A percentile compares a stretch with the other conserved stretches of the same genome.
These are phyloP conservation scores for Yueomyces sp. DNA, from an alignment of 805 yeast species.

Conservation along the genomic window DNA sequence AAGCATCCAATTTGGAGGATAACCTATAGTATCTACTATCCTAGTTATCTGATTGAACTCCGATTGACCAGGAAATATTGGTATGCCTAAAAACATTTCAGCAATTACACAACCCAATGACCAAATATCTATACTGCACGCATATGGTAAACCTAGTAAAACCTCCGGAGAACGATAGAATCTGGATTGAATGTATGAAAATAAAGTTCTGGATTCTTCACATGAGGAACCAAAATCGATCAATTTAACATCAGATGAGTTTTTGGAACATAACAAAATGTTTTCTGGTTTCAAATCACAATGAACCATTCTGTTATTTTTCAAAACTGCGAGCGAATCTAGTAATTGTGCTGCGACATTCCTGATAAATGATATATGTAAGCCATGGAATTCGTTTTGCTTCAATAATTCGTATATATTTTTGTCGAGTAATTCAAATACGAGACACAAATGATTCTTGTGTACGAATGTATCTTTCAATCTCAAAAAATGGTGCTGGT, in stretches of 20 bases:
- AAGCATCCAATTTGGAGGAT: conserved; percentile 91
- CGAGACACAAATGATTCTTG: conserved; percentile 83
- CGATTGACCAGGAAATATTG: conserved; percentile 87
- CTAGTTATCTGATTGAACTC: conserved; percentile 83
- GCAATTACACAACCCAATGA: conserved; percentile 87
- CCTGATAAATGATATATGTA: conserved; percentile 66
- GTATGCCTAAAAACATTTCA: conserved; percentile 81
- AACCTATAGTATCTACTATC: conserved; percentile 67
- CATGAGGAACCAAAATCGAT: conserved; percentile 96
- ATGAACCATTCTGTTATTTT: conserved; percentile 75
- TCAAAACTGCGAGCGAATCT: conserved; percentile 67
- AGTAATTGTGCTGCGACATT: conserved; percentile 67
- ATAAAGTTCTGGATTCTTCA: conserved; percentile 76
- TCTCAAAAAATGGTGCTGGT: conserved; percentile 61
- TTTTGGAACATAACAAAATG: conserved; percentile 59
- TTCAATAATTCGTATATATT: conserved; percentile 82
- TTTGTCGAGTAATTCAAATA: conserved; percentile 76
- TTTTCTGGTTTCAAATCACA: conserved; percentile 97
- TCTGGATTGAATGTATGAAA: conserved; percentile 84
- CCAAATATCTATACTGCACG: conserved; percentile 94
- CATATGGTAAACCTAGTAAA: conserved; percentile 82
- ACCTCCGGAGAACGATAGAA: conserved; percentile 95
- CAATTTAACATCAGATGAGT: conserved; percentile 69
- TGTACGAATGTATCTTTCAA: conserved; percentile 83
- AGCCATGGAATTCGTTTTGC: conserved; percentile 87